phyloP scores from a whole-genome alignment of 371 early-diverging fungal genomes.

The Mortierella sp. region DNA sequence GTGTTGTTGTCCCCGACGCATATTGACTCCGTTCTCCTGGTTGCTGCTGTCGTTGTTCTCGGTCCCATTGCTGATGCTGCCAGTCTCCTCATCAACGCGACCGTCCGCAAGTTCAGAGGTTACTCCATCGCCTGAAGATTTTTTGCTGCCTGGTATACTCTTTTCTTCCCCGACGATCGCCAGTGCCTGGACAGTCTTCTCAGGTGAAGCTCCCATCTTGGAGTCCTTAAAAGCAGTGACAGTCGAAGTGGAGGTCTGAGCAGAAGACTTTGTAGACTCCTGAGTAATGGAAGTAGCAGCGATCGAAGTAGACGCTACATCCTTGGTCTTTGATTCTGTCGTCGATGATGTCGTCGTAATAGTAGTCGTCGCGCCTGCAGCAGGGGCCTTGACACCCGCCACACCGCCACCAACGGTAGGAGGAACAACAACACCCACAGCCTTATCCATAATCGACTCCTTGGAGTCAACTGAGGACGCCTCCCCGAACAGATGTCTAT shows the following conservation, averaged over 20 bases:
- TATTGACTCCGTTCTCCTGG: constrained; percentile 24
- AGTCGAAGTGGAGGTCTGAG: neutral
- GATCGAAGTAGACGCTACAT: neutral
- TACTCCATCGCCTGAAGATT: neutral
- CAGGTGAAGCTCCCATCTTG: neutral
- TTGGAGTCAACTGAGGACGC: constrained; percentile 43
- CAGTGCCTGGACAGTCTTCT: neutral
- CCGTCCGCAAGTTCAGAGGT: neutral
- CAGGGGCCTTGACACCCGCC: neutral
- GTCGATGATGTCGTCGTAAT: neutral
- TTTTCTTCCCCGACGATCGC: neutral
- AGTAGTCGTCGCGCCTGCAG: neutral
- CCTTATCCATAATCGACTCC: constrained; percentile 22
- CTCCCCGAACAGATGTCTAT: constrained; percentile 55
- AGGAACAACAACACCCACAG: neutral
- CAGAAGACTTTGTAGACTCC: neutral
- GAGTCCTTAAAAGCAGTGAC: neutral
- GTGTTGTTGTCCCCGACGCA: constrained; percentile 29
- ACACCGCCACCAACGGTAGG: neutral
- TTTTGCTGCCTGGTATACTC: neutral
- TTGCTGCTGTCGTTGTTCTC: neutral
- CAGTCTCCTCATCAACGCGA: neutral
- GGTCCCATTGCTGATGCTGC: neutral
- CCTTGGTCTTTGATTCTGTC: neutral
- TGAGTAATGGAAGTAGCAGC: neutral